Conservation (phyloP, 805 yeast species). For the Suhomyces faveliae region DNA sequence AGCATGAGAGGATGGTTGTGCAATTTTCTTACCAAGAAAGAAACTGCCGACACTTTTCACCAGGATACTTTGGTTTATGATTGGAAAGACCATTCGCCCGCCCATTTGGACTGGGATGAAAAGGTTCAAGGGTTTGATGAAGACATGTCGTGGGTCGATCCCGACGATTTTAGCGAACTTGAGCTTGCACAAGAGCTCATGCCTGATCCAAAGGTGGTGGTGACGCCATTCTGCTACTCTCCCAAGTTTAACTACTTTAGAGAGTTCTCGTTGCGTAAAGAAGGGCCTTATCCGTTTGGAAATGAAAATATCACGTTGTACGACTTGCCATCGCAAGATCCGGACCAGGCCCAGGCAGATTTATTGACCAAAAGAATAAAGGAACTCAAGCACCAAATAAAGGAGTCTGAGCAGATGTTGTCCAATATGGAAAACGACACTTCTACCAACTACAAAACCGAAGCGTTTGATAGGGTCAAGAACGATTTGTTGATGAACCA, state of each 20-base stretch:
- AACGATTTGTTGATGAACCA: constrained; percentile 27
- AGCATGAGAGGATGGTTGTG: constrained; percentile 32
- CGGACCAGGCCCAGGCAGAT: constrained; percentile 52
- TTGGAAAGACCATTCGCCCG: neutral
- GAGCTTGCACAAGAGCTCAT: constrained; percentile 46
- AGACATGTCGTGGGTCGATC: constrained; percentile 63
- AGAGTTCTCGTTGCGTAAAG: constrained; percentile 45
- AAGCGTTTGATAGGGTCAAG: constrained; percentile 12
- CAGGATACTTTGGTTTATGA: neutral
- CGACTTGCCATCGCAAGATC: constrained; percentile 49
- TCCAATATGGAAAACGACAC: neutral
- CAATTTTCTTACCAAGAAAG: neutral
- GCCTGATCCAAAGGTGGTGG: constrained; percentile 42
- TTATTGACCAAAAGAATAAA: constrained; percentile 32
- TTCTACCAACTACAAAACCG: neutral
- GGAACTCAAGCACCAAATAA: constrained; percentile 14
- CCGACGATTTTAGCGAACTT: constrained; percentile 72
- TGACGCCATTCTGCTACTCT: constrained; percentile 48
- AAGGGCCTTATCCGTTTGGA: constrained; percentile 58
- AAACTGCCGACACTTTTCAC: neutral
- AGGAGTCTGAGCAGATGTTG: constrained; percentile 5
- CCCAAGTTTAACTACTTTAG: constrained; percentile 64
- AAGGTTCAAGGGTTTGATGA: constrained; percentile 25
- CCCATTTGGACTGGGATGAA: constrained; percentile 19
- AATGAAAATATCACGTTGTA: constrained; percentile 65